Base-by-base conservation (phyloP, 371 early-diverging fungal species). In the Synchytrium microbalum region DNA sequence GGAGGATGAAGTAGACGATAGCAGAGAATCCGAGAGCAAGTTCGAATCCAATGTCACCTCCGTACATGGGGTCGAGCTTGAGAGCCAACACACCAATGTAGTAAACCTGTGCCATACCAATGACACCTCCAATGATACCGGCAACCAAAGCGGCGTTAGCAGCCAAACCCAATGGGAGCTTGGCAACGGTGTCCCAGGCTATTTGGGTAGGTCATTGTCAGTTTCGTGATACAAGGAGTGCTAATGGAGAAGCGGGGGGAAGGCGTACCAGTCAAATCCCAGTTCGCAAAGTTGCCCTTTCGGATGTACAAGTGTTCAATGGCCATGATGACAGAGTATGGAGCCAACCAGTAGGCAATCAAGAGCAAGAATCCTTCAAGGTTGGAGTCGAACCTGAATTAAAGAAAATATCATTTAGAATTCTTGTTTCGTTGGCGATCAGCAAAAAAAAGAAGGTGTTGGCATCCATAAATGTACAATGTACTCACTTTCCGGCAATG, bases 71-170 rank as follows among this genome's bases (percentile, higher is more conserved):
- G n/a, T n/a, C n/a, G 2, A 62, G 51, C 27, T 64, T 66, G 46
- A 64, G 60, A 10, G 72, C 70, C 16, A 70, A 32, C 16, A 68
- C 67, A 10, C 75, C 75, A 46, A 62, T 54, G 52, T 67, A 72
- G 62, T 64, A 75, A 19, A 62, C 54, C 54, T 75, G 73, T 25
- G 64, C 65, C 68, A 72, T 72, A 25, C 71, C 70, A 16, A 75
- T 29, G 46, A 72, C 33, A 3, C 67, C 72, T 14, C 63, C 64
- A 0, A 64, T 67, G 54, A 68, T 59, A 25, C 68, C 70, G 13
- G 65, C 38, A 0, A 31, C 38, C 25, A 69, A 61, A 14, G 72
- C 60, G 23, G 64, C 13, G 33, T 30, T 54, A 28, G 64, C 75
- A 19, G 72, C 70, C 8, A 65, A 19, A 10, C 75, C 75, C n/a